Base-by-base conservation (phyloP, 129 eudicot genomes). In the Chrysanthemum makinoi region DNA sequence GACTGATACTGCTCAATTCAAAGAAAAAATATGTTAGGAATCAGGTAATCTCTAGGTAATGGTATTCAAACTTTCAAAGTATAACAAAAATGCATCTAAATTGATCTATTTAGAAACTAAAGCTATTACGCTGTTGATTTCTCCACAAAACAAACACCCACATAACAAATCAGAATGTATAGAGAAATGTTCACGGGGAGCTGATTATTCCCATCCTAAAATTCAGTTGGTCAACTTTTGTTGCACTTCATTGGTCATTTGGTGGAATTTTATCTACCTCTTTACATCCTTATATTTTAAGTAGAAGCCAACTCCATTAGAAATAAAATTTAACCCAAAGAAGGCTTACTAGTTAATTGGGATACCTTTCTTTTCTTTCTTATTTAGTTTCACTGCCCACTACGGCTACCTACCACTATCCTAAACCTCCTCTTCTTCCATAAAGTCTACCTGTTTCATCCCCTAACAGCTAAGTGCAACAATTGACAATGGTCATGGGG, bases 1-100 rank as follows among this genome's bases (percentile, higher is more conserved):
- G 87, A 72, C 77, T 84, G 73, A 74, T 77, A 66, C 96, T 94
- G 95, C 68, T 65, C 63, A 58, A 62, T 69, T 62, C 46, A n/a
- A 46, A 20, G 2, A 72, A 65, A 35, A 48, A 3, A 52, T 30
- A 48, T 15, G 35, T 55, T 46, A 48, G 14, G 26, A 13, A 78
- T 65, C 68, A 26, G 43, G 16, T 44, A 75, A 30, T 65, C 63
- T 51, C 11, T 68, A 1, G n/a, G 48, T 24, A 43, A 44, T 9
- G 43, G 52, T 44, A 55, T n/a, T n/a, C n/a, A n/a, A n/a, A n/a
- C n/a, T n/a, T 49, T 17, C 26, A 58, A 28, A 62, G 51, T 46
- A 63, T 54, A 64, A 47, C 30, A 64, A 66, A 53, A 65, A 18
- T 1, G 15, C 9, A 49, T 33, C 63, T 49, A 2, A 5, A 63